phyloP scores from a whole-genome alignment of 441 rosid genomes.

The Gossypium schwendimanii region DNA sequence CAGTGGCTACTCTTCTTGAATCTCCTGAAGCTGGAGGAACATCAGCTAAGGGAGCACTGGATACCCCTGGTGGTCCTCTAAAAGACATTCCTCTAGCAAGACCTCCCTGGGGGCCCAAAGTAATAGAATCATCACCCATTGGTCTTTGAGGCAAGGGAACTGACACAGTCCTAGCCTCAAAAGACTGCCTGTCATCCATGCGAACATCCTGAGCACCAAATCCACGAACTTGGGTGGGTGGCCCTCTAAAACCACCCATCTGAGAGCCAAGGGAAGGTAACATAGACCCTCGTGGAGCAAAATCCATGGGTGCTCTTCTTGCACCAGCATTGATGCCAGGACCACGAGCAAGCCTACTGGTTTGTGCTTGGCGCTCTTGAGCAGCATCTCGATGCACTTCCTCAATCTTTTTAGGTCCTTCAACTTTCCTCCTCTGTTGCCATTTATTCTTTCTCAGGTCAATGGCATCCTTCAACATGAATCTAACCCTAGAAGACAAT shows the following conservation, averaged over 20 bases:
- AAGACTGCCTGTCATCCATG: conserved; percentile 60
- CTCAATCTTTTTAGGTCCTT: conserved; percentile 96
- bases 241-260: conserved; percentile 65
- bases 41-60: conserved; percentile 38
- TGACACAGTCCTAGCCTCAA: conserved; percentile 61
- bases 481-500: conserved; percentile 75
- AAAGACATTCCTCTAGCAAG: conserved; percentile 6
- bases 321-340: conserved; percentile 48
- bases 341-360: conserved; percentile 67
- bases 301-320: conserved; percentile 71
- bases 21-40: conserved; percentile 44
- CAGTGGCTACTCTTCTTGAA: conserved; percentile 48
- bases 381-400: conserved; percentile 99
- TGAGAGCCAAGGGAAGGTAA: conserved; percentile 63
- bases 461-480: conserved; percentile 84
- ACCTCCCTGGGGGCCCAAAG: conserved; percentile 32
- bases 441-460: conserved; percentile 86
- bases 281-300: conserved; percentile 69
- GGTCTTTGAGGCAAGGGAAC: conserved; percentile 75
- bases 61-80: conserved; percentile 45
- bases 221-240: conserved; percentile 58
- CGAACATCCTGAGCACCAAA: conserved; percentile 69
- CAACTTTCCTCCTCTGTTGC: conserved; percentile 97
- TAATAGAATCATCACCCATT: conserved; percentile 67
- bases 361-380: conserved; percentile 80